Evolutionary conservation across 768 basidiomycete genomes (phyloP).

Genomic region (Amanita phalloides): DNA sequence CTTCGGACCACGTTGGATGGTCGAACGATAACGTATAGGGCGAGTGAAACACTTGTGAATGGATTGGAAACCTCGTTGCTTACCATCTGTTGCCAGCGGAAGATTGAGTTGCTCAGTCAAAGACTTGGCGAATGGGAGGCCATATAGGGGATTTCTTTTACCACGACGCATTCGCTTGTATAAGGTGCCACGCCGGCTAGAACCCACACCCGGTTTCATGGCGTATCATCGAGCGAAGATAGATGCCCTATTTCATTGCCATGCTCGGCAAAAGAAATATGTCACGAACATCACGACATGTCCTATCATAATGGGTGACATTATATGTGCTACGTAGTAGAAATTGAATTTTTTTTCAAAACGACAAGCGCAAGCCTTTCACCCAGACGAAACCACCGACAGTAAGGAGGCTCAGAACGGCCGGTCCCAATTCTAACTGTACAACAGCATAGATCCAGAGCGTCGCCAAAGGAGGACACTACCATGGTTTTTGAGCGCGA

Average conservation of each 20-base stretch:
- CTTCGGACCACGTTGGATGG: constrained; percentile 58
- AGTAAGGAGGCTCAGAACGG: constrained; percentile 40
- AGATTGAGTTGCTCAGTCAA: constrained; percentile 49
- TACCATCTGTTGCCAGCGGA: constrained; percentile 28
- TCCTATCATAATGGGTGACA: background rate
- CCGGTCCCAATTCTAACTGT: constrained; percentile 55
- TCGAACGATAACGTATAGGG: constrained; percentile 53
- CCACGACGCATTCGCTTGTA: constrained; percentile 40
- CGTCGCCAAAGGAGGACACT: constrained; percentile 74
- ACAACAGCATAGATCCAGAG: constrained; percentile 70
- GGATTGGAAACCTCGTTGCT: background rate
- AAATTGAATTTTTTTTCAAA: constrained; percentile 8
- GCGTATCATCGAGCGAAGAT: constrained; percentile 71
- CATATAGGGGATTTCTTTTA: constrained; percentile 14
- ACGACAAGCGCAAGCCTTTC: constrained; percentile 40
- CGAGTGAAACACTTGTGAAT: constrained; percentile 20
- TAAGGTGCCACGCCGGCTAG: constrained; percentile 63
- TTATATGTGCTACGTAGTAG: background rate
- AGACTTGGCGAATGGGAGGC: constrained; percentile 59
- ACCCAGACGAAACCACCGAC: constrained; percentile 55
- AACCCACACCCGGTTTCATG: constrained; percentile 44
- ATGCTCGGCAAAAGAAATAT: background rate
- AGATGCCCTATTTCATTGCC: background rate
- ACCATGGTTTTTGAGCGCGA: background rate
- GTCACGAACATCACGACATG: background rate